A percentile compares a stretch with the other conserved stretches of the same genome.
phyloP scores from a whole-genome alignment of 305 asterid species.

The Monarda citriodora region DNA sequence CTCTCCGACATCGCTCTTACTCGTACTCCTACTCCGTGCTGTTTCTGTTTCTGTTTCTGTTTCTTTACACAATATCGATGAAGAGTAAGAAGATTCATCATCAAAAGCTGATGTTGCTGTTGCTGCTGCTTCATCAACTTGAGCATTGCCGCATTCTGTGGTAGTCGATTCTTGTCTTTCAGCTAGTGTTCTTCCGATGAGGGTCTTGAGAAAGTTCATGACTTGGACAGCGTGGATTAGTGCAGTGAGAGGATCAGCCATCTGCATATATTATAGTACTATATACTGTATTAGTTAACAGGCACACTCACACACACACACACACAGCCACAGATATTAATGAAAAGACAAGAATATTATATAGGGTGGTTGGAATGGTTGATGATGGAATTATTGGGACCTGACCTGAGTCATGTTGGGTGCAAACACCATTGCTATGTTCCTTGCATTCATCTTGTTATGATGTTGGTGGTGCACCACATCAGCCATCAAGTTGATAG shows the following conservation, averaged over 20 bases:
- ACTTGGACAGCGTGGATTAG: conserved; percentile 94
- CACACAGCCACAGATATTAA: too few relatives aligned
- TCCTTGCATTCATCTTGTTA: conserved; percentile 88
- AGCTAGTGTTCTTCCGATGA: conserved; percentile 45
- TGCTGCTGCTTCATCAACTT: too few relatives aligned
- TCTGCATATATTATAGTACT: conserved; percentile 44
- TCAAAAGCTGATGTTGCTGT: too few relatives aligned
- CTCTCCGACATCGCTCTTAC: conserved; percentile 23
- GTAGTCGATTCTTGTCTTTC: conserved; percentile 39
- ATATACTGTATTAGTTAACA: too few relatives aligned
- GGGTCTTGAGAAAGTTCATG: conserved; percentile 83
- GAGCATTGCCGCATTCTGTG: conserved; percentile 15
- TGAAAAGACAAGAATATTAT: too few relatives aligned
- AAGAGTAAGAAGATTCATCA: too few relatives aligned
- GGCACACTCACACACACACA: too few relatives aligned
- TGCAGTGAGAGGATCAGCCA: conserved; percentile 90
- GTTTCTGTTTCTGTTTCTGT: too few relatives aligned
- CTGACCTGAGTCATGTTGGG: conserved; percentile 57
- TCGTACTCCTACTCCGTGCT: too few relatives aligned
- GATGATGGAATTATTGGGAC: too few relatives aligned
- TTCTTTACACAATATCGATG: too few relatives aligned
- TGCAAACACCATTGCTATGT: conserved; percentile 93
- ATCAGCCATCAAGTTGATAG: conserved; percentile 82
- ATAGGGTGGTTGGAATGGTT: too few relatives aligned
- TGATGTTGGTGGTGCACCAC: conserved; percentile 55